phyloP scores from a whole-genome alignment of 164 flowering plant genomes.

The Stephania japonica region DNA sequence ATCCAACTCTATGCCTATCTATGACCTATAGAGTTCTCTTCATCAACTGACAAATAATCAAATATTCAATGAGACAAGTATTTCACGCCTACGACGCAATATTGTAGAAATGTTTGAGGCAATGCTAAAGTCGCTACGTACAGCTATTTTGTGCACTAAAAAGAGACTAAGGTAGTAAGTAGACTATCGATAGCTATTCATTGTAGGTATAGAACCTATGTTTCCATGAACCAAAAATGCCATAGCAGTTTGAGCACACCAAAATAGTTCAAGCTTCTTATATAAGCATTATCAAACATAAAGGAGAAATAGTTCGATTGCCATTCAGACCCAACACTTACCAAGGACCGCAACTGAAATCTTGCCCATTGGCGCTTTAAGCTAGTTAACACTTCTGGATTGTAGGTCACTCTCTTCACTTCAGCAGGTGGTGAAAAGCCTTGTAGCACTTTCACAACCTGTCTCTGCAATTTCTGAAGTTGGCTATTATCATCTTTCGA shows the following conservation, averaged over 20 bases:
- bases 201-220: background rate
- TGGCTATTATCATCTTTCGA: conserved; percentile 77
- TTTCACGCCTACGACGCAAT: background rate
- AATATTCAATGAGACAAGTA: background rate
- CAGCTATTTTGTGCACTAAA: background rate
- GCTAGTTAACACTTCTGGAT: conserved; percentile 92
- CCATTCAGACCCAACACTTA: conserved; percentile 28
- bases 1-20: background rate
- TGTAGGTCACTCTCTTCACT: conserved; percentile 51
- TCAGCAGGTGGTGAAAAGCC: conserved; percentile 75
- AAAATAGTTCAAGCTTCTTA: background rate
- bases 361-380: conserved; percentile 99
- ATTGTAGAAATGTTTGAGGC: background rate
- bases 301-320: background rate
- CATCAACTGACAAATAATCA: background rate
- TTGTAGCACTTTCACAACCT: conserved; percentile 55
- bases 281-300: background rate
- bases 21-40: background rate
- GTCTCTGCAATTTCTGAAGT: conserved; percentile 65
- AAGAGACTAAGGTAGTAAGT: no score
- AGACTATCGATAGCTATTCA: background rate
- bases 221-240: background rate
- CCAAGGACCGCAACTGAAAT: conserved; percentile 86
- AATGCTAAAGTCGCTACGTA: background rate
- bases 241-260: background rate